Base-by-base conservation (phyloP, 1,284 basidiomycete species). In the Takashimella tepidaria region DNA sequence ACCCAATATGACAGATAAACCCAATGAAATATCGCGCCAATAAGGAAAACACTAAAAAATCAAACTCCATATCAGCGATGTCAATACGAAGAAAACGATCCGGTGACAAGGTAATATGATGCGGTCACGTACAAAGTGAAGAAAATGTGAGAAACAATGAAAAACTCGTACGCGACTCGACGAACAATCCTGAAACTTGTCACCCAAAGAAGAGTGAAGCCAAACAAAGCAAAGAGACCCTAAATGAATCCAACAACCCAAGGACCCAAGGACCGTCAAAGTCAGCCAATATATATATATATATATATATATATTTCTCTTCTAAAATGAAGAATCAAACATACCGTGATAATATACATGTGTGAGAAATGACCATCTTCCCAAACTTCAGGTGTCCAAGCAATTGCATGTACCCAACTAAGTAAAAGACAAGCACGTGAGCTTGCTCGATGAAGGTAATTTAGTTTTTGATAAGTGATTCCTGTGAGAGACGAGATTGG, bases 81-180 rank as follows among this genome's bases (percentile, higher is more conserved):
- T 42, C n/a, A 25, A 46, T 41, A 21, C 40, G 27, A 16, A 41
- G 31, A 40, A 37, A 24, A 21, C n/a, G n/a, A n/a, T n/a, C n/a
- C n/a, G n/a, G n/a, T n/a, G n/a, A n/a, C n/a, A n/a, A n/a, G n/a
- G n/a, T n/a, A 37, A 37, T 37, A 8, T 37, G 31, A 8, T 37
- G 31, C 16, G 31, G 31, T 16, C 31, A 56, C 67, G 57, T 40
- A 71, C 61, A 69, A 41, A 21, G 78, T 76, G 47, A 80, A 72
- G 27, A 79, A 47, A 26, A 81, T 78, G 62, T 81, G 81, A 1
- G 73, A 62, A 40, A 80, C 56, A n/a, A 81, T 66, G 71, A 82
- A 82, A 59, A 79, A 75, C 61, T 81, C 80, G 66, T 80, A 82
- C 27, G 75, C 73, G 23, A 72, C 59, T 44, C 75, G 71, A 8